Evolutionary conservation across 2,329 filamentous ascomycete species (phyloP), one percentile per base, ranked within the genome.

Genomic region (Periconia digitata): DNA sequence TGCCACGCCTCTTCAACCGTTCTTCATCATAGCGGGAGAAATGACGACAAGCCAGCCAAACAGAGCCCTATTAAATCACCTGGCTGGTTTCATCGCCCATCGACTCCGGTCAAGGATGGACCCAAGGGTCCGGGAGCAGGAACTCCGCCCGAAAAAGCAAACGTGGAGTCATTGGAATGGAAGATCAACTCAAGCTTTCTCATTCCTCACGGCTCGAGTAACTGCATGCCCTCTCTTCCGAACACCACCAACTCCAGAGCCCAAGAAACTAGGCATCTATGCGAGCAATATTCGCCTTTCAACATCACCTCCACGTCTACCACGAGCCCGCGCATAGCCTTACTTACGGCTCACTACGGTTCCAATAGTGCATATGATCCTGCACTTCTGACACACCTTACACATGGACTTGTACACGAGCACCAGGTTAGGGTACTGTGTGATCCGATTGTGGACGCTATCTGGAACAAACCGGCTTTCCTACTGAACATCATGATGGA

Each of bases 401-500:
- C 24, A 4, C 38, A 40, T 23, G 38, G 21, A 8, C 38, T 40
- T 10, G 13, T 40, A 16, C 38, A 40, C 17, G 38, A 23, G 20
- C 38, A 40, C 18, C 5, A 40, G 17, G 38, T 40, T 6, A 20
- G 24, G 12, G 38, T 40, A 5, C 22, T 40, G 17, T 40, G 38
- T 16, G 38, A 40, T 23, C 38, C 38, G 8, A 40, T 40, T 22
- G 38, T 40, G 10, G 38, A 40, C 21, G 38, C 38, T 13, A 16
- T 40, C 13, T 40, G 38, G 38, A 40, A 40, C 38, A 40, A 40
- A 27, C 38, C 20, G 13, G 38, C 38, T 22, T 40, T 40, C 21
- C 10, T 40, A 24, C 21, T 40, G 8, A 40, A 40, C 23, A 15
- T 40, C 13, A 40, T 40, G 38, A 40, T 40, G 38, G 38, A 40